Base-by-base conservation (phyloP, 192 early-diverging fungal species). In the Kappamyces sp. region DNA sequence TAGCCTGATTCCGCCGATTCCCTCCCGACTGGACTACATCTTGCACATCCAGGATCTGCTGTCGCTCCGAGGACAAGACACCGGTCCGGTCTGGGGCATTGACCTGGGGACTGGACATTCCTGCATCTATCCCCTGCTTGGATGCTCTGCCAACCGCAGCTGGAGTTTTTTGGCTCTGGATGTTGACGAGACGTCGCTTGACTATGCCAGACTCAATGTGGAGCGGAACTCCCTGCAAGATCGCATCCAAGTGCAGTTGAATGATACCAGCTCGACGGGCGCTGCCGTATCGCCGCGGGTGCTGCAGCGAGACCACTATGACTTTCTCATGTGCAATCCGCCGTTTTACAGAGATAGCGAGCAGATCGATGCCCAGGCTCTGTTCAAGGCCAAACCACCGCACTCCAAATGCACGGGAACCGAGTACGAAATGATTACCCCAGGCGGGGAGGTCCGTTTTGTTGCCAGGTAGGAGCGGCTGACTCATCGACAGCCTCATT, bases 81-180 rank as follows among this genome's bases (percentile, higher is more conserved):
- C 22, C 22, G 22, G 22, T 22, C 22, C 22, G 22, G 12, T 51
- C 8, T 47, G 45, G 37, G 63, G 53, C 6, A 42, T 64, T 15
- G 63, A 64, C 47, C 31, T 64, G 40, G 63, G 63, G 7, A 57
- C 45, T 14, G 63, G 63, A 22, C 45, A 45, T 47, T 64, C 63
- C 5, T 67, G 66, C 40, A 67, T 67, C 12, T 67, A 67, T 29
- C 66, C 66, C 9, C 22, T 67, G 12, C 46, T 67, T 34, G 66
- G 62, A 12, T 37, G n/a, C 29, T 30, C 9, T 12, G 30, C 42
- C 2, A 47, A 66, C 34, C 55, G 49, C 3, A 22, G 45, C 11
- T 65, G 62, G 62, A 12, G 49, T 2, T 64, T 67, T 15, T 22
- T 66, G 9, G 66, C 54, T 7, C 9, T 65, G 29, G 66, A 67